Base-by-base conservation (phyloP, 148 eudicot species). In the Rhododendron ovatum region DNA sequence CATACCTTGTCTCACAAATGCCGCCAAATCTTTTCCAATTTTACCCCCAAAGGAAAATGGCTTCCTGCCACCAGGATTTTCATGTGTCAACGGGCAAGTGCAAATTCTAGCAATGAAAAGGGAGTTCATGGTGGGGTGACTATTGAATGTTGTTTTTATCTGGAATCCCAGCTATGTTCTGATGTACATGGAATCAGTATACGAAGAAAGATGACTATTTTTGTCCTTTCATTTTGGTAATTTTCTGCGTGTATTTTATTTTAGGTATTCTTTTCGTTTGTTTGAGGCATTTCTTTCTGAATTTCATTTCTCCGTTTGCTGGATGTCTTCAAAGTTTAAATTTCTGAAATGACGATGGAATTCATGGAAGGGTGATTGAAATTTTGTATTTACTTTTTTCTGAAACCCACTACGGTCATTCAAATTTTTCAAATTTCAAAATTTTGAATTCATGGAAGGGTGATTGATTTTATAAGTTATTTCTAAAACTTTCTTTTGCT, bases 131-230 rank as follows among this genome's bases (percentile, higher is more conserved):
- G 88, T n/a, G 24, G 30, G 35, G 41, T 30, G 76, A 71, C 39
- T 28, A 11, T 26, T 11, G 47, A 33, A 14, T 35, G 85, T 63
- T 82, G 77, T 82, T 82, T 84, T 39, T 81, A 63, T 83, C 61
- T 39, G 30, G 84, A 4, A 83, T 67, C 78, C 39, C 51, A 85
- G 86, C 59, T 11, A 83, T 77, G 78, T 80, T 47, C 61, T 37
- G n/a, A 12, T 89, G 84, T 87, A 82, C 55, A 82, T 30, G 80
- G 79, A 65, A 48, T 82, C 3, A 28, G 86, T 82, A 30, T 48
- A 39, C 53, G 10, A n/a, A 35, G 26, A 67, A 51, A 7, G 48
- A 12, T n/a, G 35, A 4, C 17, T 59, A 74, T 80, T 20, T 26
- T 20, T 26, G 39, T 82, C 65, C 37, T 79, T 39, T 39, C 4